phyloP scores from a whole-genome alignment of 768 basidiomycete species.

The Mycena crocata region DNA sequence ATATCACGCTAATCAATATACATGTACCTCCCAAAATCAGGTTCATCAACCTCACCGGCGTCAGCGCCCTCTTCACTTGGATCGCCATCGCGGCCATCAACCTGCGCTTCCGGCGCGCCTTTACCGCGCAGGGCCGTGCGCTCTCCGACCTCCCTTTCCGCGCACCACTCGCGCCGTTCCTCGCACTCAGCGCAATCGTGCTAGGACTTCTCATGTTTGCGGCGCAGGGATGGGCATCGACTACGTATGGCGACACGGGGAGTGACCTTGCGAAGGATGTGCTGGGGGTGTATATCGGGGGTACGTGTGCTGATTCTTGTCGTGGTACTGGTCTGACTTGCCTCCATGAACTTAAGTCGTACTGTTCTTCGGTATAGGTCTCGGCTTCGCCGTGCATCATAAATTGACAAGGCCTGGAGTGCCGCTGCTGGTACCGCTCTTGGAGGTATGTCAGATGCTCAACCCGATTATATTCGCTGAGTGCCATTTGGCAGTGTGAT shows the following conservation, averaged over 20 bases:
- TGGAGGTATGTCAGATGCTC: background rate
- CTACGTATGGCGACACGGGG: constrained; percentile 56
- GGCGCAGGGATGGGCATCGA: constrained; percentile 65
- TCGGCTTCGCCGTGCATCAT: constrained; percentile 25
- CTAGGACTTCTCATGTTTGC: constrained; percentile 65
- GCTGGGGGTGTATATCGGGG: constrained; percentile 9
- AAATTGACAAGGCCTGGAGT: constrained; percentile 22
- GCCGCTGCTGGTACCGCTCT: constrained; percentile 18
- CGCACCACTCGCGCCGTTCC: constrained; percentile 65
- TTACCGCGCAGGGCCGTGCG: constrained; percentile 61
- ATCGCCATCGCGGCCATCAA: constrained; percentile 65
- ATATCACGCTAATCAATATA: background rate
- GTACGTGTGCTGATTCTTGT: constrained; percentile 2
- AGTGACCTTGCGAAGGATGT: constrained; percentile 49
- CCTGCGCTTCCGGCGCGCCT: constrained; percentile 73
- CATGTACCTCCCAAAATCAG: background rate
- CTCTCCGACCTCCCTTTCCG: constrained; percentile 68
- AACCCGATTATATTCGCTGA: constrained; percentile 46
- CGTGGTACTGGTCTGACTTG: background rate
- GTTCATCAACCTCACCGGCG: constrained; percentile 71
- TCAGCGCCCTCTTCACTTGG: constrained; percentile 78
- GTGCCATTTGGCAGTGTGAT: too few relatives aligned
- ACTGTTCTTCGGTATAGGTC: constrained; percentile 22
- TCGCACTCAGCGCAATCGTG: constrained; percentile 62
- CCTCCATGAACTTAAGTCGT: too few relatives aligned